Evolutionary conservation across 2,329 filamentous ascomycete genomes (phyloP).

Genomic region (Rosellinia necatrix): DNA sequence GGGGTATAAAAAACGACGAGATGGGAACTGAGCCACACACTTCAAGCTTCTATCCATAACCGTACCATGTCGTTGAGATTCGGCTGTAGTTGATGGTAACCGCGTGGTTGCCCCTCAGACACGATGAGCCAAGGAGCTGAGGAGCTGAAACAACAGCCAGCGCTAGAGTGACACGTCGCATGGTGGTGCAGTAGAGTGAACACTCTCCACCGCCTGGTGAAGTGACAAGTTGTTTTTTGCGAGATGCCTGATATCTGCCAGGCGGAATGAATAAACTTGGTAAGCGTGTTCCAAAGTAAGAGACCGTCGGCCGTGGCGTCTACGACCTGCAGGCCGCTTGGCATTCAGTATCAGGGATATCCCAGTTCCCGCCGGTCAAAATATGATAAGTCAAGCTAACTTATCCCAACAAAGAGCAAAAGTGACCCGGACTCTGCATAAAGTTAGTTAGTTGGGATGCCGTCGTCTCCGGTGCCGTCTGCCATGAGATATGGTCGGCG

Average conservation of each 20-base stretch:
- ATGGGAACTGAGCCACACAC: not conserved
- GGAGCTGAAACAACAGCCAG: constrained; percentile 27
- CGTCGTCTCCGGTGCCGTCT: not conserved
- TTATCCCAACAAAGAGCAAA: constrained; percentile 3
- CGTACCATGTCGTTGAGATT: constrained; percentile 3
- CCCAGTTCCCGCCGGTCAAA: constrained; percentile 6
- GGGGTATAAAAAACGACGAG: constrained; percentile 4
- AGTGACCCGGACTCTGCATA: too few relatives aligned
- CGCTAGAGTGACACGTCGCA: constrained; percentile 34
- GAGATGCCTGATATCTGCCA: constrained; percentile 10
- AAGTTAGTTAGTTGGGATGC: too few relatives aligned
- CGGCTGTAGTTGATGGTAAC: constrained; percentile 1
- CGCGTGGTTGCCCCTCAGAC: constrained; percentile 2
- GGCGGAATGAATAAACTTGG: constrained; percentile 6
- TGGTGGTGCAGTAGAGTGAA: constrained; percentile 30
- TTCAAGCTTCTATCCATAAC: not conserved
- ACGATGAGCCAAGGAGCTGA: not conserved
- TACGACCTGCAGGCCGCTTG: constrained; percentile 20
- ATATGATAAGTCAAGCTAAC: constrained; percentile 25
- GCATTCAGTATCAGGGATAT: constrained; percentile 18
- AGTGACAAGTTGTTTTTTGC: constrained; percentile 15
- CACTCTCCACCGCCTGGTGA: constrained; percentile 2
- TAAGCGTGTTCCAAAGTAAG: constrained; percentile 16
- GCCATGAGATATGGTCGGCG: constrained; percentile 1
- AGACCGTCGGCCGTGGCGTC: constrained; percentile 6